These are phyloP conservation scores for Cryphonectria parasitica DNA, from an alignment of 2,329 filamentous ascomycete species.

Conservation along the genomic window DNA sequence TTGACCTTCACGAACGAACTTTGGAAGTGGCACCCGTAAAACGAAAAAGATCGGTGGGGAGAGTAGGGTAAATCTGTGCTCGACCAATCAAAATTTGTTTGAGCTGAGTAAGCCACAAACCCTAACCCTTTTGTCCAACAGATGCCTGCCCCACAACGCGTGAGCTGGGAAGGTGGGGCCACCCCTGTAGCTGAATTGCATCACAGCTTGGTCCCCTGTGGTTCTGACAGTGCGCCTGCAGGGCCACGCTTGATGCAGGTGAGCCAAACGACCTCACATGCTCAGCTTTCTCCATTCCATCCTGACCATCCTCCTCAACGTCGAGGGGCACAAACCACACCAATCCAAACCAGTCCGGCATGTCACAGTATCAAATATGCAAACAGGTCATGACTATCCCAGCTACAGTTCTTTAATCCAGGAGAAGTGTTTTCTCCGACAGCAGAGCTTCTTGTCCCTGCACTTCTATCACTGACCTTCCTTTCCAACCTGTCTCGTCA, in stretches of 20 bases:
- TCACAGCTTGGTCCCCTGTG: constrained; percentile 11
- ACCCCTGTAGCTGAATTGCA: constrained; percentile 3
- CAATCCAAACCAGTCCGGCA: background rate
- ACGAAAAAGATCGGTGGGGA: constrained; percentile 20
- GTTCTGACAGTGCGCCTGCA: background rate
- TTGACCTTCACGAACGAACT: constrained; percentile 18
- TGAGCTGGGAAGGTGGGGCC: constrained; percentile 7
- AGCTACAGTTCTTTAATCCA: background rate
- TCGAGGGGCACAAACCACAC: background rate
- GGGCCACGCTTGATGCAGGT: background rate
- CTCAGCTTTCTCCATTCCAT: constrained; percentile 7
- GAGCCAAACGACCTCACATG: constrained; percentile 8
- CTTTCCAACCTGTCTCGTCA: constrained; percentile 10
- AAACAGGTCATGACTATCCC: constrained; percentile 1
- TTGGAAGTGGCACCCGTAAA: constrained; percentile 12
- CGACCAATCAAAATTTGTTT: constrained; percentile 7
- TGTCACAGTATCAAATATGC: constrained; percentile 8
- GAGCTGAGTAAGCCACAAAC: background rate
- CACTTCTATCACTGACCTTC: background rate
- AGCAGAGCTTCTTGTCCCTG: background rate
- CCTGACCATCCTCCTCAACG: background rate
- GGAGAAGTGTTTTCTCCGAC: background rate
- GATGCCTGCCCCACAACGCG: background rate
- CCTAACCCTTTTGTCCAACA: background rate
- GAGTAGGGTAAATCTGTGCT: constrained; percentile 13